Evolutionary conservation across 495 filamentous ascomycete genomes (phyloP).

Genomic region (Podospora fimiseda): DNA sequence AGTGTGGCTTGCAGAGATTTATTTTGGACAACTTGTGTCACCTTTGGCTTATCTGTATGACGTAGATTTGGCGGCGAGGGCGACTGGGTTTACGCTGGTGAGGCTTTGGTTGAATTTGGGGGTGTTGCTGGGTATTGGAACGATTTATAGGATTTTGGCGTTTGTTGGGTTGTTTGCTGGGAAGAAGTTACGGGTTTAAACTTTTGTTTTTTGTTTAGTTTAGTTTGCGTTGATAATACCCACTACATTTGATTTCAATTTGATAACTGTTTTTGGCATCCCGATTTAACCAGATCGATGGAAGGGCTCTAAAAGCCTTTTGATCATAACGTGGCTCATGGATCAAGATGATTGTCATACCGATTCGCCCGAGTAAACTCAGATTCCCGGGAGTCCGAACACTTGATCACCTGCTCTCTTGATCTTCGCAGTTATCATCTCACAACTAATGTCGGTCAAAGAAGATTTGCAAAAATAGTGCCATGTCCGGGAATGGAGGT

Average conservation of each 20-base stretch:
- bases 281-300: too few species aligned
- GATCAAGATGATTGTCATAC: too few species aligned
- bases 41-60: conserved; percentile 44
- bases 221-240: not conserved
- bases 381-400: too few species aligned
- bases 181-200: conserved; percentile 1
- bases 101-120: conserved; percentile 33
- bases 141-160: conserved; percentile 35
- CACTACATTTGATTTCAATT: not conserved
- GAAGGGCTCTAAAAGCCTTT: too few species aligned
- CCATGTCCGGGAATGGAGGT: too few species aligned
- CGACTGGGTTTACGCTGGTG: conserved; percentile 36
- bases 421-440: too few species aligned
- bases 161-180: conserved; percentile 34
- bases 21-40: conserved; percentile 42
- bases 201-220: not conserved
- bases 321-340: too few species aligned
- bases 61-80: conserved; percentile 30
- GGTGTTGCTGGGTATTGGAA: conserved; percentile 33
- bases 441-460: too few species aligned
- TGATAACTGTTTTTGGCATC: not conserved
- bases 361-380: too few species aligned
- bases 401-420: too few species aligned
- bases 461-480: too few species aligned
- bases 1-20: conserved; percentile 53